Conservation (phyloP, 257 asterid genomes). For the Osmanthus fragrans region DNA sequence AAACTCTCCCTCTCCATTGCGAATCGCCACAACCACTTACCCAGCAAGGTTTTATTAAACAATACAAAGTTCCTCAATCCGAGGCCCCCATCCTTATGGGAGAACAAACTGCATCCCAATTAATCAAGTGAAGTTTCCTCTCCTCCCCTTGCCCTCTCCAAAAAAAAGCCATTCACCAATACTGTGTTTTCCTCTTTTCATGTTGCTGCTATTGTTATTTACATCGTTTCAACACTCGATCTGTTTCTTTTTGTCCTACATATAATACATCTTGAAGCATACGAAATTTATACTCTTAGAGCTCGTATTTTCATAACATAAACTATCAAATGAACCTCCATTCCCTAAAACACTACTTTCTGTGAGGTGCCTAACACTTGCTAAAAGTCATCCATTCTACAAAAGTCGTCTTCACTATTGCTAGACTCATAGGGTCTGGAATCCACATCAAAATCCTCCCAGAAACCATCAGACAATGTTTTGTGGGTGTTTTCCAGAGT, state of each 20-base stretch:
- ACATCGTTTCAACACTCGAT: background rate
- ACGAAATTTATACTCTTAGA: background rate
- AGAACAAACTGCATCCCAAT: too few relatives aligned
- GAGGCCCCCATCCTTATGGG: too few relatives aligned
- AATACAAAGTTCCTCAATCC: too few relatives aligned
- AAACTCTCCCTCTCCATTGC: too few relatives aligned
- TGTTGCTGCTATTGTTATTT: background rate
- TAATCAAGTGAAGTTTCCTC: too few relatives aligned
- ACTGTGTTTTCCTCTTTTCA: background rate
- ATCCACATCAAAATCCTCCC: background rate
- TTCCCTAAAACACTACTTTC: background rate
- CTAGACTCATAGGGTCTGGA: background rate
- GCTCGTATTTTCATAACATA: background rate
- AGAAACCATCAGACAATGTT: background rate
- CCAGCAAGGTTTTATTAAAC: too few relatives aligned
- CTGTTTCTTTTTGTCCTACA: background rate
- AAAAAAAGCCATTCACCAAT: too few relatives aligned
- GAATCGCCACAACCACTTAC: too few relatives aligned
- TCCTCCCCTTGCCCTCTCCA: too few relatives aligned
- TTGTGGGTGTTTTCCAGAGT: background rate
- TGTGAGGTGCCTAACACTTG: background rate
- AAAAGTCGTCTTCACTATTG: background rate
- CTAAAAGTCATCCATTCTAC: background rate
- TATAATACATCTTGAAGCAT: background rate
- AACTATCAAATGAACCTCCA: background rate